phyloP scores from a whole-genome alignment of 176 grass and related monocot species.

The Saccharum spontaneum region DNA sequence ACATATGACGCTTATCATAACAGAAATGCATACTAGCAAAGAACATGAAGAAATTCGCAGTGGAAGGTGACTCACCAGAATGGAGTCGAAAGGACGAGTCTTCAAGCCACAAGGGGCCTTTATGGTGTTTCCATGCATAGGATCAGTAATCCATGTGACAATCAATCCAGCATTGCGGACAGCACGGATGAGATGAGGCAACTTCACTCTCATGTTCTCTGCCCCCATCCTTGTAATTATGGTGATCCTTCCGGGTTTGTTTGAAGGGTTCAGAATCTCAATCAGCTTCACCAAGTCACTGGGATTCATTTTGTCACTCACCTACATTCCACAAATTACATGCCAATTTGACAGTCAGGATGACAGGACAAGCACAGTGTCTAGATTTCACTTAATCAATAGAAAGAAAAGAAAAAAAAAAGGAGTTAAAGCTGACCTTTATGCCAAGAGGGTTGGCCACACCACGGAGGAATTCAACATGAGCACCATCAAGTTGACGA shows the following conservation, averaged over 20 bases:
- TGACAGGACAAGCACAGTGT: not conserved
- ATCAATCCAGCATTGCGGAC: constrained; percentile 78
- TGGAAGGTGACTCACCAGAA: constrained; percentile 56
- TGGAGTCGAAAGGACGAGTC: constrained; percentile 88
- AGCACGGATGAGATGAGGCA: constrained; percentile 91
- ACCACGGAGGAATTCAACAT: constrained; percentile 97
- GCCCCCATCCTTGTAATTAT: constrained; percentile 97
- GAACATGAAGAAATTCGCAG: not conserved
- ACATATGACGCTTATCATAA: constrained; percentile 17
- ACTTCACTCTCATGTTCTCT: constrained; percentile 97
- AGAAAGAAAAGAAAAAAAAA: no score
- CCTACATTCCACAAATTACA: constrained; percentile 54
- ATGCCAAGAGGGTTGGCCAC: constrained; percentile 94
- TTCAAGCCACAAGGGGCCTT: constrained; percentile 95
- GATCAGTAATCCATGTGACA: constrained; percentile 93
- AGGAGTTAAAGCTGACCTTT: constrained; percentile 48
- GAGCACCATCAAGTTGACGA: constrained; percentile 91
- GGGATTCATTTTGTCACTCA: constrained; percentile 97
- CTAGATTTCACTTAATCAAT: not conserved
- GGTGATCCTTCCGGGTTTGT: constrained; percentile 96
- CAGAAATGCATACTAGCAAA: constrained; percentile 2
- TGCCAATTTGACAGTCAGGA: constrained; percentile 3
- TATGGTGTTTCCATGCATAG: constrained; percentile 98
- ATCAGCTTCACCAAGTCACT: constrained; percentile 91
- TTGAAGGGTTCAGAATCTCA: constrained; percentile 90